phyloP scores from a whole-genome alignment of 768 basidiomycete genomes.

The Rhodotorula diobovata region DNA sequence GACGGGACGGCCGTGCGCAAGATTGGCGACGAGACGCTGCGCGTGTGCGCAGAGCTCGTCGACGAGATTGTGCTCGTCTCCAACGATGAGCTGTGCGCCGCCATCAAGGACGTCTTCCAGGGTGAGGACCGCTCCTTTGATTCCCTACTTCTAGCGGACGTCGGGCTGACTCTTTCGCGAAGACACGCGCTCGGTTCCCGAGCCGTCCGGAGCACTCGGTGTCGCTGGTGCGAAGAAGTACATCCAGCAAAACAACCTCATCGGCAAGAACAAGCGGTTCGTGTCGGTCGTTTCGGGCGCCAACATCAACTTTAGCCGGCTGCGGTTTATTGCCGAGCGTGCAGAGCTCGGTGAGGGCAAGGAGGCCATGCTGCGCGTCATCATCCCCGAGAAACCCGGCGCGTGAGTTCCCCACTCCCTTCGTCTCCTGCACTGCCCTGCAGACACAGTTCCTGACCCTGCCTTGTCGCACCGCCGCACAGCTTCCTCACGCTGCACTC shows the following conservation, averaged over 20 bases:
- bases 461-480: neutral
- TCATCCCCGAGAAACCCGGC: conserved; percentile 87
- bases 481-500: conserved; percentile 86
- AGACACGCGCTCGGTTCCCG: conserved; percentile 95
- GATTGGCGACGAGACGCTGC: conserved; percentile 90
- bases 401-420: conserved; percentile 55
- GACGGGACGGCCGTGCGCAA: conserved; percentile 96
- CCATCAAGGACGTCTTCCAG: conserved; percentile 98
- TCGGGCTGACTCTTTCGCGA: conserved; percentile 2
- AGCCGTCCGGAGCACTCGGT: conserved; percentile 89
- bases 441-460: neutral
- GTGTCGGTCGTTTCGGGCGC: conserved; percentile 91
- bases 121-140: conserved; percentile 53
- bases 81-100: conserved; percentile 96
- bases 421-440: neutral
- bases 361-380: conserved; percentile 88
- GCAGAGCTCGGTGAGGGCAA: conserved; percentile 93
- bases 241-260: conserved; percentile 71
- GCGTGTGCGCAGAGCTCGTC: conserved; percentile 77
- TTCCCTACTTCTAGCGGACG: neutral
- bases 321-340: conserved; percentile 97
- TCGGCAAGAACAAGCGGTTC: conserved; percentile 78
- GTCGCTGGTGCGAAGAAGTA: conserved; percentile 87
- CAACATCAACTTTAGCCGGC: conserved; percentile 97
- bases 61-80: conserved; percentile 78